Base-by-base conservation (phyloP, 2,329 filamentous ascomycete species). In the Pseudohalonectria lignicola region DNA sequence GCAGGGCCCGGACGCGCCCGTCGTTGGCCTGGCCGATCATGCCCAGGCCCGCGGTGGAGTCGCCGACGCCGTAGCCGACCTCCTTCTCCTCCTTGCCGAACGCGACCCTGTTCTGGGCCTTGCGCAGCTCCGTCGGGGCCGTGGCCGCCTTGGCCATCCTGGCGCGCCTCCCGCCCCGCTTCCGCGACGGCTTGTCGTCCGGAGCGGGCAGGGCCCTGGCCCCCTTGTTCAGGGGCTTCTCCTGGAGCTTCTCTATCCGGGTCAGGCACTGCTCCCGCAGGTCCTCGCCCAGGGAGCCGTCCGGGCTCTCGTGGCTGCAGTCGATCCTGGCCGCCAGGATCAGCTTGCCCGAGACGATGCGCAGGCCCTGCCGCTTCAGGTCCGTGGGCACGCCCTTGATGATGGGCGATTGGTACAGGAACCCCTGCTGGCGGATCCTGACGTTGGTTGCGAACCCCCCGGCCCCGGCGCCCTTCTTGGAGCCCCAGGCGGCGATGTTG, bases 71-170 rank as follows among this genome's bases (percentile, higher is more conserved):
- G 56, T 93, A 96, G 23, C 88, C 90, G 1, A 92, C 80, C 60
- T 98, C 92, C 50, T 78, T 81, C 61, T 98, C 92, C 59, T 96
- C 90, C 56, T 94, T 92, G 41, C 88, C 88, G 53, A 98, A 98
- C 0, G 81, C 86, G 75, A 98, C 82, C 39, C 92, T 77, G 63
- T 98, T 98, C 61, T 96, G 92, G 4, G 87, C 87, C 59, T 96
- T 95, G 47, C 88, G 80, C 21, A 98, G 67, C 39, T 98, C 92
- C 0, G 92, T 98, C 86, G 95, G 94, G 43, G 92, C 90, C 6
- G 86, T 86, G 4, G 90, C 88, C 60, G 94, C 92, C 71, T 98
- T 98, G 43, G 90, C 90, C 60, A 94, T 94, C 41, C 92, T 71
- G 11, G 88, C 92, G 47, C 87, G 73, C 39, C 90, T 72, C 37